Conservation (phyloP, 2,329 filamentous ascomycete genomes). For the Sporothrix protearum region DNA sequence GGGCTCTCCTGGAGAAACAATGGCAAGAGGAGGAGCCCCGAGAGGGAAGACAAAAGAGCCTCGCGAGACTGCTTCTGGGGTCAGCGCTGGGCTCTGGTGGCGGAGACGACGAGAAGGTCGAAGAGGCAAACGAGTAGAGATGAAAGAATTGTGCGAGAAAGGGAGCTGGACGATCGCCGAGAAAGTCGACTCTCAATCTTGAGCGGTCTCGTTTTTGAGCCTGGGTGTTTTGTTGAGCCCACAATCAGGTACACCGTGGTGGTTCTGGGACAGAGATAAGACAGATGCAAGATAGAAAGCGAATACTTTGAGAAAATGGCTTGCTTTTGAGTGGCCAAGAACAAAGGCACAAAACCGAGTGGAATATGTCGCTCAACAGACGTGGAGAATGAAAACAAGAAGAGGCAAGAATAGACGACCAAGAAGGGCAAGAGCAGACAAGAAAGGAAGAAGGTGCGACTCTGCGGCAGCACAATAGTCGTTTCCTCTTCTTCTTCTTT, state of each 20-base stretch:
- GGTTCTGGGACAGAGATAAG: not conserved
- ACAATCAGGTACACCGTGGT: not conserved
- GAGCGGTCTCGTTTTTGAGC: not conserved
- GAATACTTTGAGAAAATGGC: not conserved
- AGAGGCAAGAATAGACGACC: not conserved
- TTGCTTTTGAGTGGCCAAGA: not conserved
- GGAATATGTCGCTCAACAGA: not conserved
- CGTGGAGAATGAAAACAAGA: not conserved
- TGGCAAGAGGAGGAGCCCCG: too few relatives aligned
- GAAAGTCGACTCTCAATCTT: too few relatives aligned
- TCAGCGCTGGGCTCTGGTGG: not conserved
- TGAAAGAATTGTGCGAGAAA: not conserved
- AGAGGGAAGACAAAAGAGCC: too few relatives aligned
- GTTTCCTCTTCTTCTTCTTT: too few relatives aligned
- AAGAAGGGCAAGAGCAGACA: not conserved
- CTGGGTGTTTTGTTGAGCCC: not conserved
- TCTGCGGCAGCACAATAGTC: not conserved
- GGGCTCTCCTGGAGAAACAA: not conserved
- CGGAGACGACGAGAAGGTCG: not conserved
- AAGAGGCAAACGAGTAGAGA: not conserved
- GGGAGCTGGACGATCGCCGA: not conserved
- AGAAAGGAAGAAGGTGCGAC: not conserved
- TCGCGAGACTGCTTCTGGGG: not conserved
- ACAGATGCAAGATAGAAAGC: not conserved
- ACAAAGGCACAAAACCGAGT: conserved; percentile 3